Percentiles rank a stretch among this genome's conserved stretches.
These are phyloP conservation scores for Mitragyna speciosa DNA, from an alignment of 257 asterid genomes.

Conservation along the genomic window DNA sequence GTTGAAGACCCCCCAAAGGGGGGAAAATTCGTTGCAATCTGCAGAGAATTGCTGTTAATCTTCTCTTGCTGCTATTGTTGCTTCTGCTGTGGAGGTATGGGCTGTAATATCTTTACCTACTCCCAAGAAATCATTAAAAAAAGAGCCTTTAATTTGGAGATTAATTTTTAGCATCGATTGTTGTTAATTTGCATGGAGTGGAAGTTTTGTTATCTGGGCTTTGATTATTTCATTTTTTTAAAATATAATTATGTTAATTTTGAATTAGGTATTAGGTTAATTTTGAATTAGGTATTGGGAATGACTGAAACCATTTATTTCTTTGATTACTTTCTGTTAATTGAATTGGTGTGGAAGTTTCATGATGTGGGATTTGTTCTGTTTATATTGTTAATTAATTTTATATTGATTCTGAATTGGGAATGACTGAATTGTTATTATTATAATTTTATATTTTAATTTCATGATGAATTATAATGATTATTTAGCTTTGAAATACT, in stretches of 20 bases:
- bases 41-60: slow-evolving; percentile 55
- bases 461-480: neutral
- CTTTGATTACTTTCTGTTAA: too few relatives aligned
- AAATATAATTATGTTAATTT: neutral
- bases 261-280: slow-evolving; percentile 1
- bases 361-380: too few relatives aligned
- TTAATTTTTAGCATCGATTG: neutral
- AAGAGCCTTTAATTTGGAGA: neutral
- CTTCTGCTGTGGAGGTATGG: slow-evolving; percentile 85
- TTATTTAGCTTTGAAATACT: neutral
- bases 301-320: too few relatives aligned
- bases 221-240: neutral
- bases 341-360: too few relatives aligned
- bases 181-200: too few relatives aligned
- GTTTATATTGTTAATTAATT: too few relatives aligned
- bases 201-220: neutral
- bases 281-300: neutral
- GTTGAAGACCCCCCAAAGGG: slow-evolving; percentile 18
- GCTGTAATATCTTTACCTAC: neutral
- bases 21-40: slow-evolving; percentile 32
- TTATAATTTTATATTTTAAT: too few relatives aligned
- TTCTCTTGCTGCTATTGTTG: slow-evolving; percentile 87
- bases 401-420: neutral
- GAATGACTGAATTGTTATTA: too few relatives aligned
- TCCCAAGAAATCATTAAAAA: too few relatives aligned